Percentiles rank a stretch among this genome's conserved stretches.
These are phyloP conservation scores for Phytopythium vexans DNA, from an alignment of 352 stramenopile genomes.

Conservation along the genomic window DNA sequence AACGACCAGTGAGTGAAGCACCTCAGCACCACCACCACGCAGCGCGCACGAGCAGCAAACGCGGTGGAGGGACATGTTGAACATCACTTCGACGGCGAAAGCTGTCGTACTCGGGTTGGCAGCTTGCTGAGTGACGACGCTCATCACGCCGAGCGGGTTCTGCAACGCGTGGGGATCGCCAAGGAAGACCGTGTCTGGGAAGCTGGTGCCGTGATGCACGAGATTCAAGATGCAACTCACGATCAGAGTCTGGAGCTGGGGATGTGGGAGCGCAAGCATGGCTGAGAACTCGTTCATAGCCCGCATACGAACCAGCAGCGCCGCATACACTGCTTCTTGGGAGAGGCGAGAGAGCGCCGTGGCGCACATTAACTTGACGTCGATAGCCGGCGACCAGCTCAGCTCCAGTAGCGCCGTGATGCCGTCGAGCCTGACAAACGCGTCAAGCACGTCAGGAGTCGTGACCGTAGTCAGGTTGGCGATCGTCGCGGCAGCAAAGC, in stretches of 20 bases:
- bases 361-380: slow-evolving; percentile 66
- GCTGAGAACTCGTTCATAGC: slow-evolving; percentile 67
- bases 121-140: slow-evolving; percentile 55
- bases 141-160: slow-evolving; percentile 64
- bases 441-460: slow-evolving; percentile 26
- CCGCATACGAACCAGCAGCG: slow-evolving; percentile 26
- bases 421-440: slow-evolving; percentile 51
- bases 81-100: slow-evolving; percentile 64
- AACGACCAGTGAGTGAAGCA: slow-evolving; percentile 42
- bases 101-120: slow-evolving; percentile 26
- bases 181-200: slow-evolving; percentile 72
- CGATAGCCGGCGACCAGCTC: slow-evolving; percentile 57
- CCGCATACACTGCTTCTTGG: slow-evolving; percentile 25
- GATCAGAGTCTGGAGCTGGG: slow-evolving; percentile 53
- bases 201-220: slow-evolving; percentile 54
- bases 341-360: slow-evolving; percentile 68
- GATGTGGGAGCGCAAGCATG: slow-evolving; percentile 56
- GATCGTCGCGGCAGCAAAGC: slow-evolving; percentile 51
- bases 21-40: slow-evolving; percentile 57
- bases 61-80: slow-evolving; percentile 67
- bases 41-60: slow-evolving; percentile 47
- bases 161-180: slow-evolving; percentile 67
- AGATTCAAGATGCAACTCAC: slow-evolving; percentile 73
- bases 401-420: slow-evolving; percentile 65
- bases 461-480: slow-evolving; percentile 4